phyloP scores from a whole-genome alignment of 345 rosid genomes.

The Salix brachista region DNA sequence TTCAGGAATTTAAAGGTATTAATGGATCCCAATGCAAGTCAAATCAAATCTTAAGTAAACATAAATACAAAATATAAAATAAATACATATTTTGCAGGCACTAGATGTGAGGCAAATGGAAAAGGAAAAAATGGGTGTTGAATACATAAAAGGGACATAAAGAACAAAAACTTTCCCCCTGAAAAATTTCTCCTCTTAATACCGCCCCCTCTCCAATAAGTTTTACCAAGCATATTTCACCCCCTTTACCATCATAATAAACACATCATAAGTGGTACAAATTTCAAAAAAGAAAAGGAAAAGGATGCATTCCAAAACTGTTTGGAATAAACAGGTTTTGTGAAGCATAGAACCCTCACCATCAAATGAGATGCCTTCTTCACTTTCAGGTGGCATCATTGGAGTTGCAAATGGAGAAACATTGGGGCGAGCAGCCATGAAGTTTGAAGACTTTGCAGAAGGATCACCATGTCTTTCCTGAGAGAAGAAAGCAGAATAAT shows the following conservation, averaged over 20 bases:
- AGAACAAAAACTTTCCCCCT: neutral
- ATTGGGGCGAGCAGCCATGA: constrained; percentile 31
- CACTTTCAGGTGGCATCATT: constrained; percentile 37
- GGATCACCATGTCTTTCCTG: constrained; percentile 58
- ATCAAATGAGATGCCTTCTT: constrained; percentile 40
- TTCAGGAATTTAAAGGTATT: neutral
- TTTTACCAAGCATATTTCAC: neutral
- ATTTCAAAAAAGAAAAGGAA: neutral
- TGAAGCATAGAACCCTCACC: constrained; percentile 28
- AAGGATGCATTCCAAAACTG: neutral
- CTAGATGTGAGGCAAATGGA: neutral
- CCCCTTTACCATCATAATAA: neutral
- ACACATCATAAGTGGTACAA: neutral
- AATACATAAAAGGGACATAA: neutral
- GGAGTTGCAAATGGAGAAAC: constrained; percentile 38
- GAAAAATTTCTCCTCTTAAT: neutral
- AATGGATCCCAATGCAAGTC: neutral
- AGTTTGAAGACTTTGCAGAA: constrained; percentile 36
- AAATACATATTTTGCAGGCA: neutral
- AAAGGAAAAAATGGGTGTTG: neutral
- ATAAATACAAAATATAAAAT: neutral
- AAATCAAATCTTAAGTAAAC: neutral
- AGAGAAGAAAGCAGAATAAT: constrained; percentile 12
- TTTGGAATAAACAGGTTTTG: neutral
- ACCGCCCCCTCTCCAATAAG: neutral